Percentiles rank a stretch among this genome's conserved stretches.
These are phyloP conservation scores for Mangifera indica DNA, from an alignment of 345 rosid genomes.

Conservation along the genomic window DNA sequence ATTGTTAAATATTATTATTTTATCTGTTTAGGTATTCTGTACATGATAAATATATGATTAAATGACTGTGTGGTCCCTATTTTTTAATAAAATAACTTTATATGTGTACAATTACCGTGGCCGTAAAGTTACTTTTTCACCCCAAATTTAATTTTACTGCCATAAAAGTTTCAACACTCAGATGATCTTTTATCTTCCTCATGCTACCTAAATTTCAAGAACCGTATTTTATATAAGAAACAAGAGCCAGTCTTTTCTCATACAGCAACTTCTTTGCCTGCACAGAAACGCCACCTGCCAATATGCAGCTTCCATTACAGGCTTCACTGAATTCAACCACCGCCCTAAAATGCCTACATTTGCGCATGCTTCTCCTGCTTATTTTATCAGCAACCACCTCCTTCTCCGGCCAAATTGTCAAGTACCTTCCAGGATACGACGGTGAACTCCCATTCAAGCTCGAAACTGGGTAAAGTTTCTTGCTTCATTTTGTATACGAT, in stretches of 20 bases:
- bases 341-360: background rate
- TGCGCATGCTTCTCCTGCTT: constrained; percentile 2
- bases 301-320: background rate
- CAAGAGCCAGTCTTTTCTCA: background rate
- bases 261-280: background rate
- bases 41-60: no score
- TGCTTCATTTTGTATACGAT: background rate
- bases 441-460: constrained; percentile 29
- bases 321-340: background rate
- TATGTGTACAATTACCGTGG: no score
- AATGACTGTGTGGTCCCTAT: no score
- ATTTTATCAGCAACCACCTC: background rate
- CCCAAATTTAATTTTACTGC: no score
- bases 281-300: background rate
- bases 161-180: no score
- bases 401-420: constrained; percentile 9
- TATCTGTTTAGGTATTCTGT: no score
- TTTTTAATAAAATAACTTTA: no score
- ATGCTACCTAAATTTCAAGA: no score
- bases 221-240: background rate
- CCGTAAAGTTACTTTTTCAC: no score
- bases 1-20: no score
- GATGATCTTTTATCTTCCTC: no score
- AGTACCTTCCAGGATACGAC: constrained; percentile 26
- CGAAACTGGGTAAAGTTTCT: constrained; percentile 25